Evolutionary conservation across 2,329 filamentous ascomycete species (phyloP).

Genomic region (Nannizzia gypsea): DNA sequence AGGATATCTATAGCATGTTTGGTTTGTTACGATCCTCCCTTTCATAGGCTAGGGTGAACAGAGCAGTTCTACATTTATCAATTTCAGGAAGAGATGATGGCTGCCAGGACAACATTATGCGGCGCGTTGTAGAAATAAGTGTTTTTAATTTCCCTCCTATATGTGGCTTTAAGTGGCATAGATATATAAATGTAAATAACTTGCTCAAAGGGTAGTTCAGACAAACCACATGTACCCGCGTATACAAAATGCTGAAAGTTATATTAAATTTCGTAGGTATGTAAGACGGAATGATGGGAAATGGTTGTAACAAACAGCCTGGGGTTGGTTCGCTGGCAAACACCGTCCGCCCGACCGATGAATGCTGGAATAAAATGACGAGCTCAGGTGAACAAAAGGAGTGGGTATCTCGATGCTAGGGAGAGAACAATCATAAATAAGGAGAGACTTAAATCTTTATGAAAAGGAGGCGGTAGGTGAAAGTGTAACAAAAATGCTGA

Average conservation of each 20-base stretch:
- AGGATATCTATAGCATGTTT: background rate
- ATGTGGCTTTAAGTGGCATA: background rate
- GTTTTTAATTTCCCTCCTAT: background rate
- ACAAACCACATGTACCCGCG: background rate
- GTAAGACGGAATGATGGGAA: background rate
- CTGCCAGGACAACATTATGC: too few relatives aligned
- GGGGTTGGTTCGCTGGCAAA: background rate
- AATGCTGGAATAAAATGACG: background rate
- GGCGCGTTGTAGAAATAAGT: background rate
- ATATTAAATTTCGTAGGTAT: background rate
- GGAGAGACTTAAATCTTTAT: background rate
- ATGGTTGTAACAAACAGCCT: background rate
- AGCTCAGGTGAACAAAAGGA: background rate
- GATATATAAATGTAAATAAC: background rate
- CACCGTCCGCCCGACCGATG: background rate
- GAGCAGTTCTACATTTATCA: background rate
- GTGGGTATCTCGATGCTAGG: conserved; percentile 6
- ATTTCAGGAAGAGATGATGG: background rate
- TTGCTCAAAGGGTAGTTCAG: background rate
- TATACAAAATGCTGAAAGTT: background rate
- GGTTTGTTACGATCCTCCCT: too few relatives aligned
- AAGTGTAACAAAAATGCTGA: background rate
- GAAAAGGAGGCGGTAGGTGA: background rate
- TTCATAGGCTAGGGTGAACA: too few relatives aligned
- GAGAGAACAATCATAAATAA: conserved; percentile 1